Conservation (phyloP, 2,329 filamentous ascomycete genomes). For the Thermothelomyces thermophilus region DNA sequence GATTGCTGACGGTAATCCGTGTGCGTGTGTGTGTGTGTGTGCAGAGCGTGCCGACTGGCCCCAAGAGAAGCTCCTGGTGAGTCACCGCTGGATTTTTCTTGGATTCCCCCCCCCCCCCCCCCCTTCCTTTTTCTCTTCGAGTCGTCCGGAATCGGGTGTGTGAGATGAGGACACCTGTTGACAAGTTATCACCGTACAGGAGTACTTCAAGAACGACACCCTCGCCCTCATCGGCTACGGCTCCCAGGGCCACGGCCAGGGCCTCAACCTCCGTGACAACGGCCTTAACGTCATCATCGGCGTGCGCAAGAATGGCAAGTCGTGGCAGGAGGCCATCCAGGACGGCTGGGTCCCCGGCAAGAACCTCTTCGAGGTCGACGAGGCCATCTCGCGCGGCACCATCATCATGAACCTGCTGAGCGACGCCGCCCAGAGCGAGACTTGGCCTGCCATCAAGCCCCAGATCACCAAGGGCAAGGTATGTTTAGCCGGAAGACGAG, state of each 20-base stretch:
- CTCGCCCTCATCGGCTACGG: slow-evolving; percentile 98
- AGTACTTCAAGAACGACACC: slow-evolving; percentile 99
- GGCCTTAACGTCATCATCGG: slow-evolving; percentile 98
- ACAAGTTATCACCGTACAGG: slow-evolving; percentile 42
- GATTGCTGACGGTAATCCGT: background rate
- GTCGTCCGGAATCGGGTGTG: background rate
- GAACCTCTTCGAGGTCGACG: slow-evolving; percentile 98
- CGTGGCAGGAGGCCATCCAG: slow-evolving; percentile 94
- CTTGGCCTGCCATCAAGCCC: slow-evolving; percentile 97
- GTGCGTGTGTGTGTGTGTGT: slow-evolving; percentile 12
- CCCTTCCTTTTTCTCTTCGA: too few relatives aligned
- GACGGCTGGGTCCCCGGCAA: slow-evolving; percentile 98
- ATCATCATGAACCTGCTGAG: slow-evolving; percentile 99
- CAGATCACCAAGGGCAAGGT: slow-evolving; percentile 98
- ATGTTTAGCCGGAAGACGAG: slow-evolving; percentile 28
- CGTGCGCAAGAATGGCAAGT: slow-evolving; percentile 96
- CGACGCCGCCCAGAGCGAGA: slow-evolving; percentile 97
- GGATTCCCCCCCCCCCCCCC: too few relatives aligned
- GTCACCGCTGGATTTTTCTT: slow-evolving; percentile 36
- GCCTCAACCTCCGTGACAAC: slow-evolving; percentile 99
- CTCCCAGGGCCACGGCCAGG: slow-evolving; percentile 97
- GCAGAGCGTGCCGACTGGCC: slow-evolving; percentile 97
- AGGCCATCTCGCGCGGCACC: slow-evolving; percentile 88
- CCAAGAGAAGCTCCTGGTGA: slow-evolving; percentile 91
- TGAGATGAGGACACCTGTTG: background rate